Evolutionary conservation across 495 filamentous ascomycete species (phyloP).

Genomic region (Letharia columbiana): DNA sequence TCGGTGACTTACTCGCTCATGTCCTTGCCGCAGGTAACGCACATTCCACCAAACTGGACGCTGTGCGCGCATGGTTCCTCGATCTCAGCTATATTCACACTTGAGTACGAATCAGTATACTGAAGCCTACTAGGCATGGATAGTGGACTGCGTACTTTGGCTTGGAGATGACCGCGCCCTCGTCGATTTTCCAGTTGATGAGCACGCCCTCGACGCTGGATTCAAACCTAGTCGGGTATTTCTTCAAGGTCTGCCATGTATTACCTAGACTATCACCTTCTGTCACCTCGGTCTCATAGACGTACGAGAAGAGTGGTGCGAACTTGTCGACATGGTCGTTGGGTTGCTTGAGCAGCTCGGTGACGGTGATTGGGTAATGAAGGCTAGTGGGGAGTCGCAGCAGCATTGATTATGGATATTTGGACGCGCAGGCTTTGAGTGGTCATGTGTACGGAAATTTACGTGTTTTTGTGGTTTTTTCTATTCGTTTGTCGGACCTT

Average conservation of each 20-base stretch:
- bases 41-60: conserved; percentile 83
- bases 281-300: conserved; percentile 64
- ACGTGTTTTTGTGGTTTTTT: not conserved
- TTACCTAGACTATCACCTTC: conserved; percentile 66
- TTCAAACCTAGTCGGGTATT: conserved; percentile 67
- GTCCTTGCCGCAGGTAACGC: conserved; percentile 88
- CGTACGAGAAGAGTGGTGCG: conserved; percentile 73
- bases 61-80: conserved; percentile 89
- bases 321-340: conserved; percentile 66
- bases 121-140: not conserved
- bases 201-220: conserved; percentile 73
- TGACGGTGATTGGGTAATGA: conserved; percentile 93
- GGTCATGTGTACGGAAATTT: conserved; percentile 11
- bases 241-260: conserved; percentile 57
- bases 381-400: conserved; percentile 48
- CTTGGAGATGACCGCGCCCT: conserved; percentile 58
- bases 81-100: conserved; percentile 60
- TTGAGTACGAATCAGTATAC: conserved; percentile 25
- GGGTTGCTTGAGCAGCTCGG: conserved; percentile 66
- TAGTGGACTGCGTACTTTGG: conserved; percentile 28
- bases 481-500: not conserved
- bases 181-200: conserved; percentile 61
- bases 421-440: not conserved
- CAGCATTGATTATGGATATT: conserved; percentile 34
- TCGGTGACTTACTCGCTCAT: conserved; percentile 65